phyloP scores from a whole-genome alignment of 2,329 filamentous ascomycete genomes.

The Alternaria atra region DNA sequence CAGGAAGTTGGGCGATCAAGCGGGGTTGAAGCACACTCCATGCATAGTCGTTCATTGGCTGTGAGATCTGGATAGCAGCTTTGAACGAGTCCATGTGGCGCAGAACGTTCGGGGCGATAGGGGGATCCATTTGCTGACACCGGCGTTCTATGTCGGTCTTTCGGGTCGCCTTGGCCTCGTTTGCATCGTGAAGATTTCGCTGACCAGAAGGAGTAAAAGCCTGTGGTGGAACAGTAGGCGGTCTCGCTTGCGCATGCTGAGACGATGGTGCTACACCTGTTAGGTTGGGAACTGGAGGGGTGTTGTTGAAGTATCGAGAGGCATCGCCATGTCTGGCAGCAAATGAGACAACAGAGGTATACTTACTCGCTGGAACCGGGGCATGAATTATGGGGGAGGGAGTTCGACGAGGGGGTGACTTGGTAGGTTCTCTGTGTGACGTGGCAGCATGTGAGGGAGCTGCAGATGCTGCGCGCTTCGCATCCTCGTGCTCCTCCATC shows the following conservation, averaged over 20 bases:
- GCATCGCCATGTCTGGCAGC: conserved; percentile 22
- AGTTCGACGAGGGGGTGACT: conserved; percentile 37
- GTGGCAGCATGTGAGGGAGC: conserved; percentile 27
- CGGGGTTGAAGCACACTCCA: conserved; percentile 76
- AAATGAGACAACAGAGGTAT: conserved; percentile 27
- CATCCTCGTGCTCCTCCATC: conserved; percentile 28
- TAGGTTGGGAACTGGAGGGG: conserved; percentile 38
- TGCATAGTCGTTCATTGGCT: conserved; percentile 71
- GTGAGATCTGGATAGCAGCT: conserved; percentile 74
- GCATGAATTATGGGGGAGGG: conserved; percentile 46
- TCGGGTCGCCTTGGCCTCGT: conserved; percentile 70
- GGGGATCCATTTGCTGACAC: conserved; percentile 71
- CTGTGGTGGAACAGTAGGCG: conserved; percentile 46
- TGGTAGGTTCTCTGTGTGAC: conserved; percentile 28
- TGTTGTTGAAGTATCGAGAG: conserved; percentile 29
- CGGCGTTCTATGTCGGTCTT: conserved; percentile 76
- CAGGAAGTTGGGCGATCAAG: conserved; percentile 70
- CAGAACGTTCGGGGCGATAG: conserved; percentile 69
- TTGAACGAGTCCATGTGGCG: conserved; percentile 77
- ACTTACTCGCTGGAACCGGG: conserved; percentile 48
- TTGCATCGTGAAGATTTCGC: conserved; percentile 69
- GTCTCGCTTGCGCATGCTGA: conserved; percentile 41
- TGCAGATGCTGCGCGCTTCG: conserved; percentile 25
- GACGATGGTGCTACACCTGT: conserved; percentile 41
- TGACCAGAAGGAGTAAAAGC: conserved; percentile 48